Evolutionary conservation across 140 eudicot species (phyloP), one percentile per base, ranked within the genome.

Genomic region (Stevia rebaudiana): DNA sequence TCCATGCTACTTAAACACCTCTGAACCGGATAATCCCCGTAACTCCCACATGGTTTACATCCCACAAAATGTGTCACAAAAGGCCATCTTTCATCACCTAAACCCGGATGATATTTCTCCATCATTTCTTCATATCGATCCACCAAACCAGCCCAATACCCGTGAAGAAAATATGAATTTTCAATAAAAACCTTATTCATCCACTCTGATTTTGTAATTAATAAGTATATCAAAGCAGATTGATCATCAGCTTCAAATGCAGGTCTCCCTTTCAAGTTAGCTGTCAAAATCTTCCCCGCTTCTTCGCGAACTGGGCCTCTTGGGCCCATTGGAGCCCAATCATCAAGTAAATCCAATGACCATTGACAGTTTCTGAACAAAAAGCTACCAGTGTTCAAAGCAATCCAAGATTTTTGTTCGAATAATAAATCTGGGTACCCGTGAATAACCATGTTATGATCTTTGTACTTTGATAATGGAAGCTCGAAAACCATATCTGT

Each of bases 301-400:
- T 87, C 98, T 36, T 91, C 98, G 8, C 98, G 84, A 37, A 85
- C 75, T 2, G 92, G 92, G 10, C 98, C 98, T 66, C 83, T 91
- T 0, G 98, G 98, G 7, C 98, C 98, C 98, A 91, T 91, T 0
- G 98, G 98, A 0, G 98, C 98, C 98, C 98, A 91, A 13, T 69
- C 80, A 51, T 91, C 96, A 40, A 91, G 79, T 84, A 91, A 81
- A 80, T 91, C 95, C 79, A 91, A 78, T 0, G 98, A 80, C 98
- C 98, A 91, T 60, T 91, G 98, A 43, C 95, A 87, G 39, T 91
- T 91, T 54, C 96, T 50, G 24, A 91, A 69, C 74, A 91, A 63
- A 61, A 91, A 87, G 28, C 98, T 91, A 10, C 98, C 98, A 0
- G 98, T 91, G 67, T 88, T 91, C 61, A 91, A 63, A 12, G 98